phyloP scores from a whole-genome alignment of 306 rosid genomes.

The Medicago ruthenica region DNA sequence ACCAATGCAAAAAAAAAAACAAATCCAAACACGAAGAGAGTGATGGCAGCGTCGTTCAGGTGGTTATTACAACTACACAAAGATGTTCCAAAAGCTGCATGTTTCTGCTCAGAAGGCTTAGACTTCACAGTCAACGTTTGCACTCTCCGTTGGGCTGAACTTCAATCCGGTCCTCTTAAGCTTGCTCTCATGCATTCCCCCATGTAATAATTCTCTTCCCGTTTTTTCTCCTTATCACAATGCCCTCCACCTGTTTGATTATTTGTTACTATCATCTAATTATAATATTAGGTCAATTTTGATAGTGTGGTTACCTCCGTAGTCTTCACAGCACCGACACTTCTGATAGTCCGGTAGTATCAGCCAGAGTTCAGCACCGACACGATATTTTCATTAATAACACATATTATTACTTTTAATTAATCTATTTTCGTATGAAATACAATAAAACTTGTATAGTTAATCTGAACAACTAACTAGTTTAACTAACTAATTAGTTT shows the following conservation, averaged over 20 bases:
- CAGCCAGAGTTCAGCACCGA: too few species aligned
- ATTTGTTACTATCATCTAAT: neutral
- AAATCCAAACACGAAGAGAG: neutral
- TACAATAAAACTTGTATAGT: too few species aligned
- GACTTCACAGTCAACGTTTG: slow-evolving; percentile 80
- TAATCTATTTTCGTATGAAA: too few species aligned
- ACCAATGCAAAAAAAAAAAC: too few species aligned
- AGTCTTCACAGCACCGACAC: neutral
- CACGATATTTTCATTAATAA: too few species aligned
- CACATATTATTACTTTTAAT: too few species aligned
- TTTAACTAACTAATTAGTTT: too few species aligned
- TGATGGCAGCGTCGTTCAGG: slow-evolving; percentile 73
- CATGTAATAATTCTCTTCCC: slow-evolving; percentile 39
- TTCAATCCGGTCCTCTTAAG: slow-evolving; percentile 83
- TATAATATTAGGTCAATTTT: neutral
- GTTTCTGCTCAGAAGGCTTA: slow-evolving; percentile 77
- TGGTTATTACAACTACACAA: slow-evolving; percentile 82
- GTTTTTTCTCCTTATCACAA: neutral
- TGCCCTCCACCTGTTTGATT: slow-evolving; percentile 53
- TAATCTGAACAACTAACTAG: too few species aligned
- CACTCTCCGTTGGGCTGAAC: slow-evolving; percentile 88
- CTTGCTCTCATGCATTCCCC: slow-evolving; percentile 83
- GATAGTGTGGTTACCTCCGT: neutral
- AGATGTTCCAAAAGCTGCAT: slow-evolving; percentile 87
- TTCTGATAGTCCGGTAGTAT: neutral